Percentiles rank a stretch among this genome's conserved stretches.
Conservation (phyloP, 2,329 filamentous ascomycete genomes). For the Sclerotinia trifoliorum region DNA sequence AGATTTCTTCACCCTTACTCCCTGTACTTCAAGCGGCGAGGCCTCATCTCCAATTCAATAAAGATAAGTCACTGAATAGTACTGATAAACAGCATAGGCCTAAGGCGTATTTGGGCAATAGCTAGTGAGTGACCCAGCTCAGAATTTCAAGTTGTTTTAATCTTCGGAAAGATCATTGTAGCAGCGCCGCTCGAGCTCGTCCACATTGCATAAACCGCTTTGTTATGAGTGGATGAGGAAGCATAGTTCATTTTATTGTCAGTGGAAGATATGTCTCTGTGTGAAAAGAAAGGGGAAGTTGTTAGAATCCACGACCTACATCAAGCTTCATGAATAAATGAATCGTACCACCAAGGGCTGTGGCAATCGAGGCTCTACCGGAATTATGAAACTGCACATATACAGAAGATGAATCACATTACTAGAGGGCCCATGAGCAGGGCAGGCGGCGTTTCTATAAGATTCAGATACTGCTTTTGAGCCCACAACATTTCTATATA, state of each 20-base stretch:
- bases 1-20: neutral
- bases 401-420: neutral
- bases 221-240: fast-evolving
- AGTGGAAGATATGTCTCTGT: neutral
- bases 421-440: neutral
- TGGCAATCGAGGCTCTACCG: neutral
- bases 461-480: neutral
- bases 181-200: neutral
- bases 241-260: neutral
- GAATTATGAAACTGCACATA: neutral
- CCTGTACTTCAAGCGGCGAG: neutral
- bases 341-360: neutral
- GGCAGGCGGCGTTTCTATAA: too few species aligned
- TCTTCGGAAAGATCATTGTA: too few species aligned
- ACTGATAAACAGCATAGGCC: neutral
- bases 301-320: neutral
- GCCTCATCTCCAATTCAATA: neutral
- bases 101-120: neutral
- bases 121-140: too few species aligned
- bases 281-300: neutral
- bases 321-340: neutral
- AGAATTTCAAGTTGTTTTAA: too few species aligned
- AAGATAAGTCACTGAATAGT: neutral
- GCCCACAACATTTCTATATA: neutral
- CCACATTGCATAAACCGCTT: neutral